Percentiles rank a stretch among this genome's conserved stretches.
Conservation (phyloP, 495 filamentous ascomycete genomes). For the Xylaria cubensis region DNA sequence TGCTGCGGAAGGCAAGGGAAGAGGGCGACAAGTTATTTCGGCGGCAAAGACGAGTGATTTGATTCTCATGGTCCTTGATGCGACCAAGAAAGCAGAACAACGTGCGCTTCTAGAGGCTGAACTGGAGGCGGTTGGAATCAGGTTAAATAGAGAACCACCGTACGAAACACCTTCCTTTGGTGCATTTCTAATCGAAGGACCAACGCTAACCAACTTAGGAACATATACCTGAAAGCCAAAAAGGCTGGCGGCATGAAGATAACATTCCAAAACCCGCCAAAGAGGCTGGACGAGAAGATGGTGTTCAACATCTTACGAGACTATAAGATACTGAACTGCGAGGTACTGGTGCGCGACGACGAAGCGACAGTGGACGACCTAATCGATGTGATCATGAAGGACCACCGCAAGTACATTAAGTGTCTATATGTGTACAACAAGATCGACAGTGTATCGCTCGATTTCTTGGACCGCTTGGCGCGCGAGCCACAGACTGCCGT, state of each 20-base stretch:
- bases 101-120: conserved; percentile 88
- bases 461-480: conserved; percentile 90
- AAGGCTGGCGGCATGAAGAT: conserved; percentile 99
- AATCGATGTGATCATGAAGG: conserved; percentile 99
- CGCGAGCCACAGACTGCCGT: conserved; percentile 92
- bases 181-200: background rate
- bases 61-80: conserved; percentile 96
- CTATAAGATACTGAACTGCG: conserved; percentile 98
- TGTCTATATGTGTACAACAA: conserved; percentile 99
- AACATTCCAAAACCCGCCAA: conserved; percentile 88
- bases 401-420: conserved; percentile 95
- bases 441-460: conserved; percentile 92
- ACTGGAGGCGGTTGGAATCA: conserved; percentile 94
- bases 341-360: conserved; percentile 94
- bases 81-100: conserved; percentile 96
- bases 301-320: conserved; percentile 94
- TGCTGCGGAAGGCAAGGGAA: conserved; percentile 92
- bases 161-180: conserved; percentile 43
- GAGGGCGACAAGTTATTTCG: conserved; percentile 96
- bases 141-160: conserved; percentile 92
- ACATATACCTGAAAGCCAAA: conserved; percentile 98
- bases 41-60: conserved; percentile 99
- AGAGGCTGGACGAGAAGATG: conserved; percentile 95
- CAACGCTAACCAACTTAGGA: conserved; percentile 57
- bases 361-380: conserved; percentile 97